These are phyloP conservation scores for Euphorbia corollata DNA, from an alignment of 441 rosid species.

Conservation along the genomic window DNA sequence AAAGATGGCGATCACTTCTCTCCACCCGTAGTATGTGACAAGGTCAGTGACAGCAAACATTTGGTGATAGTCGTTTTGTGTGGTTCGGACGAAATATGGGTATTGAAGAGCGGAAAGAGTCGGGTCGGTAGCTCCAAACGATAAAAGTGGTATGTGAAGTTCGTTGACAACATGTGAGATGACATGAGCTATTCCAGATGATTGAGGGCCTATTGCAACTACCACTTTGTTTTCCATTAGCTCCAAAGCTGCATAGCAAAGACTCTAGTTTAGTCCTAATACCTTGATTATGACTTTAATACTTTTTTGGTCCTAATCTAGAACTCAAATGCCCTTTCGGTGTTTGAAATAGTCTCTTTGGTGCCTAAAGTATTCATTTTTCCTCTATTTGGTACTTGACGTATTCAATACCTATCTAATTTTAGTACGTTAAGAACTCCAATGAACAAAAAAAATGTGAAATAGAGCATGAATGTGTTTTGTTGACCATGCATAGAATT, in stretches of 20 bases:
- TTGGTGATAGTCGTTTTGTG: slow-evolving; percentile 68
- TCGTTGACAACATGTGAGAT: slow-evolving; percentile 77
- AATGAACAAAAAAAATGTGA: too few relatives aligned
- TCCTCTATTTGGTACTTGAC: too few relatives aligned
- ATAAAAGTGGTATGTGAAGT: slow-evolving; percentile 76
- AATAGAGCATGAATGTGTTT: too few relatives aligned
- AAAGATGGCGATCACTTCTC: slow-evolving; percentile 67
- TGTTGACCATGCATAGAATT: too few relatives aligned
- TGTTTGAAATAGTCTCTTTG: too few relatives aligned
- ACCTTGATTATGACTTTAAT: too few relatives aligned
- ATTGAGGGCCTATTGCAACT: slow-evolving; percentile 83
- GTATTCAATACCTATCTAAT: too few relatives aligned
- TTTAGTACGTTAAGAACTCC: too few relatives aligned
- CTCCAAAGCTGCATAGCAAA: slow-evolving; percentile 70
- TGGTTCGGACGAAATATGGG: slow-evolving; percentile 75
- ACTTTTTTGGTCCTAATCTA: too few relatives aligned
- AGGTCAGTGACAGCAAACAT: slow-evolving; percentile 80
- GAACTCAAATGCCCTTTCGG: too few relatives aligned
- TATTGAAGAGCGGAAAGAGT: slow-evolving; percentile 65
- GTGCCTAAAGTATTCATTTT: too few relatives aligned
- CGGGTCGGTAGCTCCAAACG: slow-evolving; percentile 88
- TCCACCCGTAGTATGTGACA: slow-evolving; percentile 54
- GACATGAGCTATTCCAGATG: slow-evolving; percentile 80
- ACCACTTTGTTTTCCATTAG: slow-evolving; percentile 63
- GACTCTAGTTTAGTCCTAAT: background rate